These are phyloP conservation scores for Laetiporus sulphureus DNA, from an alignment of 1,284 basidiomycete species.

Conservation along the genomic window DNA sequence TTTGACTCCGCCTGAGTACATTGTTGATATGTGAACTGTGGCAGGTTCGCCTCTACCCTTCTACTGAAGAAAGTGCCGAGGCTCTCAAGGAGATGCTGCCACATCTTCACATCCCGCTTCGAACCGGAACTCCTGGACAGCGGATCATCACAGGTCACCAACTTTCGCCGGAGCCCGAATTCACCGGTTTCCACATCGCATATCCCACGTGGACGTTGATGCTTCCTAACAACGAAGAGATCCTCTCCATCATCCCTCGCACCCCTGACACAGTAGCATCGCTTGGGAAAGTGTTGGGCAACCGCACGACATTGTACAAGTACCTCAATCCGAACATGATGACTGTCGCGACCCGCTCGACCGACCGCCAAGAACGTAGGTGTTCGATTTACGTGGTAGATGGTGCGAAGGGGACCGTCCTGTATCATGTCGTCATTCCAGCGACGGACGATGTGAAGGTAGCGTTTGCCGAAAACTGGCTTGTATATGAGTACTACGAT, in stretches of 20 bases:
- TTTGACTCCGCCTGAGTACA: too few species aligned
- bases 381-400: conserved; percentile 79
- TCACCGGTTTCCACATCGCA: conserved; percentile 44
- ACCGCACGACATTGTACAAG: conserved; percentile 90
- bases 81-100: conserved; percentile 38
- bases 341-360: conserved; percentile 54
- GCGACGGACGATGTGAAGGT: conserved; percentile 52
- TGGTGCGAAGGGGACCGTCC: conserved; percentile 65
- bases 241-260: conserved; percentile 43
- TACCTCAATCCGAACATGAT: conserved; percentile 85
- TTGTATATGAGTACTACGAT: conserved; percentile 82
- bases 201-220: conserved; percentile 62
- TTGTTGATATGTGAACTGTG: not conserved
- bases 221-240: conserved; percentile 46
- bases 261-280: conserved; percentile 59
- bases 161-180: conserved; percentile 34
- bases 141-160: conserved; percentile 52
- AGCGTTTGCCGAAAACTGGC: conserved; percentile 86
- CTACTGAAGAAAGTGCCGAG: conserved; percentile 36
- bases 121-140: conserved; percentile 33
- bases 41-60: conserved; percentile 61
- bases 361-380: conserved; percentile 18
- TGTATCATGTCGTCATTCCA: conserved; percentile 61
- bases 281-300: conserved; percentile 78
- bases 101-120: conserved; percentile 50